Evolutionary conservation across 805 yeast species (phyloP).

Genomic region (Blastobotrys terrestris): DNA sequence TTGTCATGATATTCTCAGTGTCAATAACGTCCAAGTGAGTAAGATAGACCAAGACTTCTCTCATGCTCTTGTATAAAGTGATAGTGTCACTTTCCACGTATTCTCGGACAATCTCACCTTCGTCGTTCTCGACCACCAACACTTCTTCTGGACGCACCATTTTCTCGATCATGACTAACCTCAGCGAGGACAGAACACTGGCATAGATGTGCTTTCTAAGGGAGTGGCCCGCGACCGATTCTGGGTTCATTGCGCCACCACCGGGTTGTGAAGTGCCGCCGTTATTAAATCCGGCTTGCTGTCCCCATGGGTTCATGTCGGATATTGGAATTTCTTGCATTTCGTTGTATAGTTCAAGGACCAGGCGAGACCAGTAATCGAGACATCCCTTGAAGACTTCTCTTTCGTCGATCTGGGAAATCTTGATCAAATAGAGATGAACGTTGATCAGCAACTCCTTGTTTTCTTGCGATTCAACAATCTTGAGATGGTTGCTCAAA

Average conservation of each 20-base stretch:
- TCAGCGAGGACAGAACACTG: constrained; percentile 70
- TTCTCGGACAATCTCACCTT: constrained; percentile 97
- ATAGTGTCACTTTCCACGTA: constrained; percentile 97
- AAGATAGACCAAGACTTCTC: constrained; percentile 90
- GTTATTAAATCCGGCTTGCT: constrained; percentile 46
- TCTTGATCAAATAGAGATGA: constrained; percentile 73
- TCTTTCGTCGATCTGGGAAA: constrained; percentile 89
- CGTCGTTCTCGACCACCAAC: constrained; percentile 93
- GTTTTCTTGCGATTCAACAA: constrained; percentile 41
- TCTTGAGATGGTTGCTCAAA: constrained; percentile 66
- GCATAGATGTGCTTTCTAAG: constrained; percentile 80
- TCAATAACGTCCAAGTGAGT: constrained; percentile 94
- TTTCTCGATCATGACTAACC: constrained; percentile 91
- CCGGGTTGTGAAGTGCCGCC: constrained; percentile 20
- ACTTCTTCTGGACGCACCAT: constrained; percentile 99
- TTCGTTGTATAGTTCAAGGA: constrained; percentile 75
- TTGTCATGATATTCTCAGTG: constrained; percentile 90
- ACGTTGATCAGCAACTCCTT: constrained; percentile 61
- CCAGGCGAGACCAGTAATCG: constrained; percentile 90
- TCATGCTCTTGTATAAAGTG: constrained; percentile 88
- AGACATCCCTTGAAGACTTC: constrained; percentile 92
- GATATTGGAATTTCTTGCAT: constrained; percentile 71
- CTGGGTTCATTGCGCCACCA: constrained; percentile 86
- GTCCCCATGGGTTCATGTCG: constrained; percentile 40
- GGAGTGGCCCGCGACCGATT: constrained; percentile 65